These are phyloP conservation scores for Elsinoe australis DNA, from an alignment of 2,329 filamentous ascomycete genomes.

Conservation along the genomic window DNA sequence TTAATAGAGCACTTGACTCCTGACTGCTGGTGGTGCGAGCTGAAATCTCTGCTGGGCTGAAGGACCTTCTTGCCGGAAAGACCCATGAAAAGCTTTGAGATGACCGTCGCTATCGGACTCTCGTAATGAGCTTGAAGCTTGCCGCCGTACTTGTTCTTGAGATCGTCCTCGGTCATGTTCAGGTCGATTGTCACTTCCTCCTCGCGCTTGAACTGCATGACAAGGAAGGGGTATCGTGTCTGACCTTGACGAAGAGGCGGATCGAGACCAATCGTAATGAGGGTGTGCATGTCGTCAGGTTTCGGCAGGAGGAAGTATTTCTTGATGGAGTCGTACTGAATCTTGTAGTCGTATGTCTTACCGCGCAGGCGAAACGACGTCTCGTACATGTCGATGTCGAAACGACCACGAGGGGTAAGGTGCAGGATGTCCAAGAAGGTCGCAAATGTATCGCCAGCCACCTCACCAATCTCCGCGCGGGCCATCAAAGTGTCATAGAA, in stretches of 20 bases:
- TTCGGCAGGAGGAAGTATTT: conserved; percentile 98
- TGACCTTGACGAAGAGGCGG: conserved; percentile 93
- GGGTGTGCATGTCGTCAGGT: conserved; percentile 92
- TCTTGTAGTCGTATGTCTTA: conserved; percentile 99
- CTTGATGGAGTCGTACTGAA: conserved; percentile 95
- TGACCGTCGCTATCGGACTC: conserved; percentile 83
- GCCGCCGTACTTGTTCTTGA: conserved; percentile 80
- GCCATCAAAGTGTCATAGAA: conserved; percentile 98
- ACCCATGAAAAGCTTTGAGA: conserved; percentile 91
- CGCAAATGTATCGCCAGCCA: conserved; percentile 95
- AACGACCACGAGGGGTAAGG: conserved; percentile 94
- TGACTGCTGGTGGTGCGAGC: conserved; percentile 83
- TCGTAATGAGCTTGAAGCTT: conserved; percentile 87
- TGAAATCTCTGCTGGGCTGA: conserved; percentile 87
- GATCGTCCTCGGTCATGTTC: conserved; percentile 85
- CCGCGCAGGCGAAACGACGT: conserved; percentile 91
- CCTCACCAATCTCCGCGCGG: conserved; percentile 97
- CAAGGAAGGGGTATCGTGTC: conserved; percentile 93
- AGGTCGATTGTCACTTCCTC: conserved; percentile 95
- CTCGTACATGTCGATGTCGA: conserved; percentile 99
- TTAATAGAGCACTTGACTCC: conserved; percentile 99
- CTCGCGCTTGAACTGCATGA: conserved; percentile 98
- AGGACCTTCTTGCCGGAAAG: conserved; percentile 92
- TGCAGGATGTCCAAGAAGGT: conserved; percentile 96
- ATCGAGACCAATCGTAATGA: conserved; percentile 90